A percentile compares a stretch with the other conserved stretches of the same genome.
phyloP scores from a whole-genome alignment of 805 yeast species.

The Zygosaccharomyces pseudorouxii region DNA sequence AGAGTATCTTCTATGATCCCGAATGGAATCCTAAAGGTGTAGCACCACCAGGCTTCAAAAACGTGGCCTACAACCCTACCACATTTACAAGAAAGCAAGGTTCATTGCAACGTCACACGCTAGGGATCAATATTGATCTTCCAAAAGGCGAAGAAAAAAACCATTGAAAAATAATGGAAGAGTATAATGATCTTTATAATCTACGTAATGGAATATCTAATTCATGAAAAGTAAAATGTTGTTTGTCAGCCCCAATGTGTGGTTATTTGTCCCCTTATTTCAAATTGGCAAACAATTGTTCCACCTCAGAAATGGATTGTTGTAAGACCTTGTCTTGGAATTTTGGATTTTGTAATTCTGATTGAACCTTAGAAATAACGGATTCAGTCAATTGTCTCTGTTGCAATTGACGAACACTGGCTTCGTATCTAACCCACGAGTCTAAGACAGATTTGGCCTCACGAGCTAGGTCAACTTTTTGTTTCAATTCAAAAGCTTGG shows the following conservation, averaged over 20 bases:
- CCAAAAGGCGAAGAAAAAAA: conserved; percentile 18
- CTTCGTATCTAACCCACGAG: conserved; percentile 98
- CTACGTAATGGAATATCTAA: conserved; percentile 22
- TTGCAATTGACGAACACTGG: conserved; percentile 91
- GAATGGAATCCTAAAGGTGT: conserved; percentile 60
- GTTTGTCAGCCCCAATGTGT: not conserved
- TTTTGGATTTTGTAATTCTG: conserved; percentile 78
- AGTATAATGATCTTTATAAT: not conserved
- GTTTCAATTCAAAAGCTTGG: conserved; percentile 87
- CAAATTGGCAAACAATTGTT: conserved; percentile 62
- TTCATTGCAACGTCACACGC: conserved; percentile 8
- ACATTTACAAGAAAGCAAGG: conserved; percentile 32
- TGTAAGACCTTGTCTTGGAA: conserved; percentile 89
- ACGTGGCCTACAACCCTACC: conserved; percentile 26
- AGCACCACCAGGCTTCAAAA: conserved; percentile 40
- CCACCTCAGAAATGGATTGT: conserved; percentile 90
- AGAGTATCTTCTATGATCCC: conserved; percentile 58
- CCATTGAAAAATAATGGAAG: conserved; percentile 1
- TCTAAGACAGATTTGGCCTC: conserved; percentile 95
- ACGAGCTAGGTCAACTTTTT: conserved; percentile 75
- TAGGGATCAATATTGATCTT: conserved; percentile 31
- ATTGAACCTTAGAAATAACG: conserved; percentile 83
- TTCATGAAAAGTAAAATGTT: conserved; percentile 13
- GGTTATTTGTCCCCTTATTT: conserved; percentile 17
- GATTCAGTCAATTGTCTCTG: conserved; percentile 85